Percentiles rank a stretch among this genome's conserved stretches.
Evolutionary conservation across 202 grass and related monocot genomes (phyloP).

Genomic region (Panicum virgatum): DNA sequence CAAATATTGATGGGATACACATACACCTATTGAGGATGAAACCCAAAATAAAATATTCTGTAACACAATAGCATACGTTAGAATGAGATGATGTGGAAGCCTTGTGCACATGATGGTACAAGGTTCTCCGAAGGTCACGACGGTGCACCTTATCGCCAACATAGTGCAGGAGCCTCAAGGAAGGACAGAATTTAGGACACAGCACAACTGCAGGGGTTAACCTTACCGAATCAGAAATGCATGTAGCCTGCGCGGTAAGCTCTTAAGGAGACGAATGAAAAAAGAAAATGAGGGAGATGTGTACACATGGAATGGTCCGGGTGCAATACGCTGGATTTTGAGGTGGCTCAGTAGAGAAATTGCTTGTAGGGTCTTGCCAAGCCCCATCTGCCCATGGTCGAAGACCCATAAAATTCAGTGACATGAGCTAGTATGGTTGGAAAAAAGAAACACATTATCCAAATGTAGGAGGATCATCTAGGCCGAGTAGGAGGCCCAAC

Average conservation of each 20-base stretch:
- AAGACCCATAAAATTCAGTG: too few species aligned
- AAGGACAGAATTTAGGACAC: constrained; percentile 86
- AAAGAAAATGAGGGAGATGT: neutral
- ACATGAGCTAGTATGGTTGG: neutral
- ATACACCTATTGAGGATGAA: neutral
- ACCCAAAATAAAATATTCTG: neutral
- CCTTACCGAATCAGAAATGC: constrained; percentile 16
- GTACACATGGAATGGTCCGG: constrained; percentile 75
- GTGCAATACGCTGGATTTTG: constrained; percentile 55
- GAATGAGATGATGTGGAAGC: constrained; percentile 40
- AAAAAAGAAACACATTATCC: too few species aligned
- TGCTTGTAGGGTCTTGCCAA: constrained; percentile 96
- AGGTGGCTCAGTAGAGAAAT: constrained; percentile 87
- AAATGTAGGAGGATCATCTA: too few species aligned
- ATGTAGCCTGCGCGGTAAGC: neutral
- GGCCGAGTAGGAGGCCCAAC: too few species aligned
- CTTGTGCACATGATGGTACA: constrained; percentile 47
- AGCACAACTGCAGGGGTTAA: constrained; percentile 72
- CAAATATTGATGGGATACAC: neutral
- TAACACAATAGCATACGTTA: constrained; percentile 36
- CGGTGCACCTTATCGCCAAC: constrained; percentile 73
- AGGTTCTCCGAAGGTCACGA: constrained; percentile 54
- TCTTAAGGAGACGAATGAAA: neutral
- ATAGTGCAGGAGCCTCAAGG: constrained; percentile 66
- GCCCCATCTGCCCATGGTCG: constrained; percentile 89